phyloP scores from a whole-genome alignment of 495 filamentous ascomycete species.

The Talaromyces borbonicus region DNA sequence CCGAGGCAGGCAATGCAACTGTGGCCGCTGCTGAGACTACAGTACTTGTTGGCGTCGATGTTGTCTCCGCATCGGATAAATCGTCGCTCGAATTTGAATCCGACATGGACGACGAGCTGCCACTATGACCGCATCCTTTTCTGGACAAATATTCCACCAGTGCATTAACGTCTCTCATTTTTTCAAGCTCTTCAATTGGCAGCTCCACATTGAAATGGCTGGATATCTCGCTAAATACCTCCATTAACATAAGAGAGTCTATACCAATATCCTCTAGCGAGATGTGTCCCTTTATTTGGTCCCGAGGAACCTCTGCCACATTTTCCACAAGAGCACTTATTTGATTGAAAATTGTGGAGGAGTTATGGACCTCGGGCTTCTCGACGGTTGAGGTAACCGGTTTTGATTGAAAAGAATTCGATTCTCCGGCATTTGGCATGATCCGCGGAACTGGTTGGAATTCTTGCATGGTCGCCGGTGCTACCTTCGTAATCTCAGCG shows the following conservation, averaged over 20 bases:
- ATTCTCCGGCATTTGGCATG: too few relatives aligned
- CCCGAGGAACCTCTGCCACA: constrained; percentile 16
- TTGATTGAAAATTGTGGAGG: not conserved
- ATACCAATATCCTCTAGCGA: constrained; percentile 26
- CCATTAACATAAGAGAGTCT: constrained; percentile 33
- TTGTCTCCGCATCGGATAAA: too few relatives aligned
- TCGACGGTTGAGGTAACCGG: not conserved
- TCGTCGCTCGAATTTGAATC: too few relatives aligned
- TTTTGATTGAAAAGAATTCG: too few relatives aligned
- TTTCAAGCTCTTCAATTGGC: not conserved
- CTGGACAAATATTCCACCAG: not conserved
- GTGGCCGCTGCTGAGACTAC: too few relatives aligned
- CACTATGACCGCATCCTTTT: too few relatives aligned
- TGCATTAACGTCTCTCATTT: not conserved
- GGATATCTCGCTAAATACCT: constrained; percentile 26
- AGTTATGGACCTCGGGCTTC: too few relatives aligned
- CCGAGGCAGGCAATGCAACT: too few relatives aligned
- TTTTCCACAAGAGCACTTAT: constrained; percentile 14
- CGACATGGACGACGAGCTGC: too few relatives aligned
- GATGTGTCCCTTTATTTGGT: constrained; percentile 12
- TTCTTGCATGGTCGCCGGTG: not conserved
- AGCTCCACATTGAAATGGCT: constrained; percentile 12
- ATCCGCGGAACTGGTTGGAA: not conserved
- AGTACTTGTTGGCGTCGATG: too few relatives aligned
- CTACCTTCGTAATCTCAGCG: too few relatives aligned